A percentile compares a stretch with the other conserved stretches of the same genome.
Conservation (phyloP, 2,329 filamentous ascomycete species). For the Lecanosticta acicola region DNA sequence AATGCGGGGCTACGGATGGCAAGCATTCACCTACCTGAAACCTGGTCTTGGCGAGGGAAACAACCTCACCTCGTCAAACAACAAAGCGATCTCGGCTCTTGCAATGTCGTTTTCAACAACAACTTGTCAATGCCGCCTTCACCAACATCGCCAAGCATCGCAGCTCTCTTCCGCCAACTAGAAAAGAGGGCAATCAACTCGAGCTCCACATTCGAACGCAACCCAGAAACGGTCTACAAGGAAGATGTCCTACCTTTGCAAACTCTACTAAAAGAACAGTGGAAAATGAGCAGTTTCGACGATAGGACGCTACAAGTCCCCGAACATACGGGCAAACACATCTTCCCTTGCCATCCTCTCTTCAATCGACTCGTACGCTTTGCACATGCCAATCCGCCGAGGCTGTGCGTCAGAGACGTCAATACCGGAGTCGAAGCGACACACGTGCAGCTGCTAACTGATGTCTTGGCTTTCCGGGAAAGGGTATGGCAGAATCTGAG, state of each 20-base stretch:
- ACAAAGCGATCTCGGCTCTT: too few species aligned
- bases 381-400: conserved; percentile 33
- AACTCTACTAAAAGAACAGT: conserved; percentile 11
- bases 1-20: not conserved
- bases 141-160: conserved; percentile 13
- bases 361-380: conserved; percentile 40
- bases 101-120: too few species aligned
- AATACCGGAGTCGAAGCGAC: conserved; percentile 35
- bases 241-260: conserved; percentile 14
- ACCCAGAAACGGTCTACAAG: conserved; percentile 1
- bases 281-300: conserved; percentile 18
- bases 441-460: conserved; percentile 41
- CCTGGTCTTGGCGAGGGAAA: too few species aligned
- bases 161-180: conserved; percentile 15
- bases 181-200: conserved; percentile 14
- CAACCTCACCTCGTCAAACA: not conserved
- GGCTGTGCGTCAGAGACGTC: conserved; percentile 38
- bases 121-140: too few species aligned
- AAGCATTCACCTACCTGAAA: too few species aligned
- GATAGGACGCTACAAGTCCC: conserved; percentile 25
- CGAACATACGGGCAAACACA: conserved; percentile 16
- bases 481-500: conserved; percentile 32
- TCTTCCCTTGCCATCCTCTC: conserved; percentile 32
- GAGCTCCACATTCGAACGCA: conserved; percentile 13
- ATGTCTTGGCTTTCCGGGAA: conserved; percentile 41